These are phyloP conservation scores for Phialophora macrospora DNA, from an alignment of 2,329 filamentous ascomycete genomes.

Conservation along the genomic window DNA sequence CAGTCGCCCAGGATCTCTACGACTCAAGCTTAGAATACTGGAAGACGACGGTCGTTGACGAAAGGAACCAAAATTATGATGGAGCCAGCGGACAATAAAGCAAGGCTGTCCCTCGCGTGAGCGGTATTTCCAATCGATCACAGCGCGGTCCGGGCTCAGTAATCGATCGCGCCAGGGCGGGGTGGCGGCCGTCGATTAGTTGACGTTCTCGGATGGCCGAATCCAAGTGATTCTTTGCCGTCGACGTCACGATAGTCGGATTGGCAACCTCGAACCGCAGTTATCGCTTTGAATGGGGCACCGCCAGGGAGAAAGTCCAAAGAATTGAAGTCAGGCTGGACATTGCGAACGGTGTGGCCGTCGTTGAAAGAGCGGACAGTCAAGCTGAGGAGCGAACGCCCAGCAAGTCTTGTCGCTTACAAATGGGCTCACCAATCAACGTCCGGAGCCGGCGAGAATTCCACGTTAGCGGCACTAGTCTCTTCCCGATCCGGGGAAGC, in stretches of 20 bases:
- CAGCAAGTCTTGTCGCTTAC: conserved; percentile 12
- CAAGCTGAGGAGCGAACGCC: neutral
- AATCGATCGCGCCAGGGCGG: conserved; percentile 10
- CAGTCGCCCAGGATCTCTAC: neutral
- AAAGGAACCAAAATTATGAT: neutral
- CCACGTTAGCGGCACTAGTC: neutral
- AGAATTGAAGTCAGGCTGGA: neutral
- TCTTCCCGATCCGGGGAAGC: conserved; percentile 4
- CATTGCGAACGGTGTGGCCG: neutral
- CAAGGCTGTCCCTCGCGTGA: conserved; percentile 7
- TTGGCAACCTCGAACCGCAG: neutral
- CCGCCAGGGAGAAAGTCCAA: neutral
- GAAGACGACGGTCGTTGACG: neutral
- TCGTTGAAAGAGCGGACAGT: conserved; percentile 2
- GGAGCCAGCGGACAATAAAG: neutral
- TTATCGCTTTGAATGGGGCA: neutral
- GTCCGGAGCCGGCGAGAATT: neutral
- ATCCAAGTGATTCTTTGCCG: neutral
- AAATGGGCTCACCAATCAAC: conserved; percentile 15
- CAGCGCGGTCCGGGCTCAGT: conserved; percentile 5
- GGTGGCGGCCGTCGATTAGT: neutral
- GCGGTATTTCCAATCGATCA: conserved; percentile 6
- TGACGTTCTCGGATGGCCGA: neutral
- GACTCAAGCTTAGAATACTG: neutral
- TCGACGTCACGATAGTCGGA: neutral